Conservation (phyloP, 768 basidiomycete genomes). For the Podaxis sp. region DNA sequence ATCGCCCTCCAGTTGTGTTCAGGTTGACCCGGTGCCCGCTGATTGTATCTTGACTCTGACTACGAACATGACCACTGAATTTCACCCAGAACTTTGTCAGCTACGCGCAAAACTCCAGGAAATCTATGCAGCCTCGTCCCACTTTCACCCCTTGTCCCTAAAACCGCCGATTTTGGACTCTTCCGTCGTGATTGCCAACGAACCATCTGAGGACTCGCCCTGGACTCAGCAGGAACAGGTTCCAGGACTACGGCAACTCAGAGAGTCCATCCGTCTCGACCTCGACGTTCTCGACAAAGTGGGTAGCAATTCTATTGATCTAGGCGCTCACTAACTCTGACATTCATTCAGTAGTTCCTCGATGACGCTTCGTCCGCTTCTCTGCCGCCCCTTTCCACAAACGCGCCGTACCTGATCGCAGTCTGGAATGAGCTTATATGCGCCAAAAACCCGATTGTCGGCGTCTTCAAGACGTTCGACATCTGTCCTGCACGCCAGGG, state of each 20-base stretch:
- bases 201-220: conserved; percentile 32
- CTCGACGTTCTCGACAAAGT: conserved; percentile 44
- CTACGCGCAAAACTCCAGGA: conserved; percentile 24
- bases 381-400: conserved; percentile 60
- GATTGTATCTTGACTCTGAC: neutral
- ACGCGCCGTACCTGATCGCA: conserved; percentile 74
- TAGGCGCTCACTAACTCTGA: conserved; percentile 8
- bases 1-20: neutral
- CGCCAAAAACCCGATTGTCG: conserved; percentile 52
- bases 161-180: conserved; percentile 44
- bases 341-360: conserved; percentile 56
- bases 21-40: neutral
- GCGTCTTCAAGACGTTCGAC: conserved; percentile 54
- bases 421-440: conserved; percentile 78
- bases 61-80: neutral
- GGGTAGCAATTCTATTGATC: conserved; percentile 9
- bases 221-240: conserved; percentile 39
- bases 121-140: conserved; percentile 32
- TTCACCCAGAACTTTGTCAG: conserved; percentile 29
- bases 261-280: conserved; percentile 41
- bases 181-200: conserved; percentile 28
- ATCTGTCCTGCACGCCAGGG: conserved; percentile 11
- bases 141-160: conserved; percentile 32
- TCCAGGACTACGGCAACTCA: conserved; percentile 42
- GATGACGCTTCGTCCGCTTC: conserved; percentile 37